Conservation (phyloP, 1,139 yeast genomes). For the Saccharomyces hybrid region DNA sequence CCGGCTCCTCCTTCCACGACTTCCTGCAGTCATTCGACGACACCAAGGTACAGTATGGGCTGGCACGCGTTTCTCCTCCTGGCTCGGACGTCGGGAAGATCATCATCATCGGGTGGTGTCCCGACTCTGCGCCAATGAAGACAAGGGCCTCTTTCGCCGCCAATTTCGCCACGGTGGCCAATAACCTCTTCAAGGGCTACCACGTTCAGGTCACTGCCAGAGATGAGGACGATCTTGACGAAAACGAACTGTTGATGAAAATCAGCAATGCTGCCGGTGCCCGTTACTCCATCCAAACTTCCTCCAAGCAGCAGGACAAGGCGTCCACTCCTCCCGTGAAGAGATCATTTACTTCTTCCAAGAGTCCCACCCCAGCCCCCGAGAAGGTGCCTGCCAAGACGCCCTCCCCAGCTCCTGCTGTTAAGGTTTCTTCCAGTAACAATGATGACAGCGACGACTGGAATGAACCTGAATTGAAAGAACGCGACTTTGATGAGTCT, state of each 20-base stretch:
- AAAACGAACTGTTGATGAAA: slow-evolving; percentile 62
- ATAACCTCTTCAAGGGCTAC: slow-evolving; percentile 61
- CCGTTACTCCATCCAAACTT: slow-evolving; percentile 64
- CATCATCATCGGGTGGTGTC: slow-evolving; percentile 89
- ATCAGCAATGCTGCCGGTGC: slow-evolving; percentile 94
- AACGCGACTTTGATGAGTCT: slow-evolving; percentile 55
- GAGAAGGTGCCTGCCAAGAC: slow-evolving; percentile 13
- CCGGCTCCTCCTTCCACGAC: slow-evolving; percentile 61
- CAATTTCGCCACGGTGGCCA: slow-evolving; percentile 65
- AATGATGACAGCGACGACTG: slow-evolving; percentile 47
- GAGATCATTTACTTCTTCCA: not conserved
- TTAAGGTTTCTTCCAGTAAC: slow-evolving; percentile 15
- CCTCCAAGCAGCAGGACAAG: slow-evolving; percentile 30
- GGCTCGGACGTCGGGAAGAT: slow-evolving; percentile 82
- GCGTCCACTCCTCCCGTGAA: slow-evolving; percentile 39
- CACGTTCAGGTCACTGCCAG: slow-evolving; percentile 97
- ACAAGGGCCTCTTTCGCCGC: slow-evolving; percentile 66
- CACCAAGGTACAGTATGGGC: slow-evolving; percentile 84
- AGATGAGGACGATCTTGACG: slow-evolving; percentile 81
- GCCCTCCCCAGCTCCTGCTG: slow-evolving; percentile 34
- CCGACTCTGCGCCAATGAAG: slow-evolving; percentile 74
- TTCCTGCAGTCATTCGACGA: slow-evolving; percentile 76
- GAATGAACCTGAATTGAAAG: slow-evolving; percentile 59
- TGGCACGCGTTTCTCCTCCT: slow-evolving; percentile 80
- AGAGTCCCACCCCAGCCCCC: not conserved